Evolutionary conservation across 805 yeast species (phyloP), one percentile per base, ranked within the genome.

Genomic region (Ogataea ganodermae): DNA sequence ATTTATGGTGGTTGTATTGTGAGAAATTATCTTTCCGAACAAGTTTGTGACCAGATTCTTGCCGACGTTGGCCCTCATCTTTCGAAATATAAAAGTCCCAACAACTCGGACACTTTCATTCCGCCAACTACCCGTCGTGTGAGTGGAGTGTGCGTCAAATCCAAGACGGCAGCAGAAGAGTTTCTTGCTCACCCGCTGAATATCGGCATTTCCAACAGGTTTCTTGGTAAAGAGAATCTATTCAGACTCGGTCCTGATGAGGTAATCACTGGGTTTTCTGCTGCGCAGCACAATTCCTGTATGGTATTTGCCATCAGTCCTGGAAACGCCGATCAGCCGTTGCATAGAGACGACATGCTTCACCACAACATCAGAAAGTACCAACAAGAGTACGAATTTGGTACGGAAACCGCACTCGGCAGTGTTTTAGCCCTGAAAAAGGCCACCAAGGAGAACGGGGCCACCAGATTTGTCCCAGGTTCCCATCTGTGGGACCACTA

Each of bases 381-480:
- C 28, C 27, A 36, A 38, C 37, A 28, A 33, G 8, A 22, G 24
- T 16, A 27, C 38, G 42, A 38, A 17, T 26, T 18, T 37, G 53
- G 50, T 1, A 44, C 58, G 14, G 64, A 60, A 28, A 42, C 60
- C 4, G 24, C 44, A 6, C 27, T 63, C 10, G 67, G 67, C 1
- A 43, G 48, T 16, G 53, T 55, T 21, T 46, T 63, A 17, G 67
- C 63, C 9, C 49, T 51, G 5, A 60, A 53, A 14, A 56, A 53
- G 33, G 44, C 63, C 8, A 63, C 65, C 12, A 57, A 53, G 36
- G 62, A 44, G 23, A 63, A 63, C 45, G 67, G 66, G 14, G 68
- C 65, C 18, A 63, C 67, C 2, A 56, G 65, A 42, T 46, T 60
- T 12, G 56, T 63, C 42, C 65, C 66, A 12, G 65, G 66, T 3